Conservation (phyloP, 352 stramenopile species). For the Globisporangium orthogonon region DNA sequence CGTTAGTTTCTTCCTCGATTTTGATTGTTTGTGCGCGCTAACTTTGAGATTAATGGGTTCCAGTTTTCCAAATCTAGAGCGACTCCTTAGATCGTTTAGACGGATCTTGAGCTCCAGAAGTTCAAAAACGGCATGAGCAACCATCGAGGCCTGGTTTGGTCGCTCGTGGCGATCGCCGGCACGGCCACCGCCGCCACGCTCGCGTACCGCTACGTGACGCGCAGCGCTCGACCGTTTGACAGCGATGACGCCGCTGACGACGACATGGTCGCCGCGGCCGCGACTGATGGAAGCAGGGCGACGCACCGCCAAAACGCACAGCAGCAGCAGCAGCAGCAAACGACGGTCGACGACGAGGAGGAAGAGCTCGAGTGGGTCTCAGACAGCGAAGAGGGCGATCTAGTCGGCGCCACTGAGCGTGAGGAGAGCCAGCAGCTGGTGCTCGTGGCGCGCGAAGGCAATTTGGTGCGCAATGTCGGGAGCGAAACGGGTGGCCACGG, state of each 20-base stretch:
- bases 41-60: background rate
- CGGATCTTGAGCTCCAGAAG: background rate
- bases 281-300: background rate
- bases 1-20: too few relatives aligned
- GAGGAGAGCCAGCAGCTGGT: conserved; percentile 32
- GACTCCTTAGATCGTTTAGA: background rate
- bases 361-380: conserved; percentile 30
- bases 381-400: conserved; percentile 32
- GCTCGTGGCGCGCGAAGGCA: conserved; percentile 34
- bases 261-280: conserved; percentile 15
- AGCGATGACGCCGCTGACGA: conserved; percentile 21
- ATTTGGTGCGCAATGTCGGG: conserved; percentile 29
- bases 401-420: conserved; percentile 14
- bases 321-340: background rate
- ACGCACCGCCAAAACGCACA: background rate
- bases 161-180: conserved; percentile 56
- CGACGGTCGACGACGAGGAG: conserved; percentile 18
- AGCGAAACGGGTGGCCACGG: background rate
- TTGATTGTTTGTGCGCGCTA: too few relatives aligned
- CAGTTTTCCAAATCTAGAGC: background rate
- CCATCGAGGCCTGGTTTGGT: conserved; percentile 55
- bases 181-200: conserved; percentile 51
- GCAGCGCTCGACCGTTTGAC: conserved; percentile 17
- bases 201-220: conserved; percentile 60
- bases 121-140: conserved; percentile 18